Base-by-base conservation (phyloP, 345 rosid species). In the Eucalyptus pauciflora region DNA sequence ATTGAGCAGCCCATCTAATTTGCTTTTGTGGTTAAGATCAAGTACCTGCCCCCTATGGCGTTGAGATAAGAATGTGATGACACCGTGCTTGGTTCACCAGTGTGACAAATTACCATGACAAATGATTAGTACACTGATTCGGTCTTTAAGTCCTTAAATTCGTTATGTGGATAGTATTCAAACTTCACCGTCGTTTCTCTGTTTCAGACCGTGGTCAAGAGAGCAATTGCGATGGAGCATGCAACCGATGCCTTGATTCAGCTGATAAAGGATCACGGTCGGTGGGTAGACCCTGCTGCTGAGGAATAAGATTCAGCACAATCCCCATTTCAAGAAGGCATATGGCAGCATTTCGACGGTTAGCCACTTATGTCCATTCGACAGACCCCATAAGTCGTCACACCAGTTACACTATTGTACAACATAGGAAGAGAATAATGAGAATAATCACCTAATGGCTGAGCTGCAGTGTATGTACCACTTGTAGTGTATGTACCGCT, bases 191-290 rank as follows among this genome's bases (percentile, higher is more conserved):
- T 11, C 1, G 6, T 86, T 85, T 90, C 37, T 87, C 33, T 83
- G 2, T 87, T 89, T 67, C 96, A 98, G 99, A 96, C 96, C 86
- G 99, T 98, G 91, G 99, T 98, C 92, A 93, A 96, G 95, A 97
- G 99, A 50, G 99, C 96, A 62, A 97, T 97, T 24, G 98, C 94
- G 27, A 98, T 97, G 99, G 95, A 94, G 86, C 92, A 80, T 37
- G 99, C 99, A 45, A 97, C 99, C 0, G 97, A 96, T 87, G 99
- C 99, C 37, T 90, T 97, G 92, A 98, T 98, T 89, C 94, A 96
- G 90, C 95, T 98, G 64, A 96, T 98, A 87, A 98, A 97, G 93
- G 99, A 97, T 87, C 94, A 98, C 29, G 98, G 98, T n/a, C 98
- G 98, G 49, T 96, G 99, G 99, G 96, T 92, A 6, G 96, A 97